Conservation (phyloP, 1,284 basidiomycete species). For the Bondarzewia mesenterica region DNA sequence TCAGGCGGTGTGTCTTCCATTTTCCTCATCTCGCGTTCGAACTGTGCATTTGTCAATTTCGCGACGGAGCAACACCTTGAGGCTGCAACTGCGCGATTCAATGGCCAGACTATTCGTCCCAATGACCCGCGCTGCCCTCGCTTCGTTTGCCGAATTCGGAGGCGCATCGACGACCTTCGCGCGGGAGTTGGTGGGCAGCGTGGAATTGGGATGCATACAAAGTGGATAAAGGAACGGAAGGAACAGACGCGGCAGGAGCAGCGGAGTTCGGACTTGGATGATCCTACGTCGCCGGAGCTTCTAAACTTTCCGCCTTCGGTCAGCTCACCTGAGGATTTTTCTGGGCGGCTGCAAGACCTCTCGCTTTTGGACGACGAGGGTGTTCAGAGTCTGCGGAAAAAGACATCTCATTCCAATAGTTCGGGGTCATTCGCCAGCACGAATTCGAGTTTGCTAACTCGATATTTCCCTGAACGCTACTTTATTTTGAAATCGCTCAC, state of each 20-base stretch:
- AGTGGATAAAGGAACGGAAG: conserved; percentile 66
- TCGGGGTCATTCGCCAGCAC: conserved; percentile 64
- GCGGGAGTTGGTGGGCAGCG: conserved; percentile 91
- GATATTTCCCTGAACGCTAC: conserved; percentile 79
- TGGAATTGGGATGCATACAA: conserved; percentile 77
- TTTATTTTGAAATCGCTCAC: conserved; percentile 91
- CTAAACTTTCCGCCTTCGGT: too few species aligned
- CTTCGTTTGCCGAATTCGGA: conserved; percentile 81
- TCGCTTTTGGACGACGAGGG: conserved; percentile 33
- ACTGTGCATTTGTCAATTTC: conserved; percentile 92
- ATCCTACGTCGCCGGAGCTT: too few species aligned
- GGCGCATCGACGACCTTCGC: conserved; percentile 79
- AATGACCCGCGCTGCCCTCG: conserved; percentile 67
- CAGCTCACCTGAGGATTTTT: conserved; percentile 23
- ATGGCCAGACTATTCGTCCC: conserved; percentile 58
- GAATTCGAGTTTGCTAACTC: conserved; percentile 63
- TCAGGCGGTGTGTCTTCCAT: conserved; percentile 72
- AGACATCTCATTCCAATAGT: conserved; percentile 44
- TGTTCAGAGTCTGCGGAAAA: conserved; percentile 8
- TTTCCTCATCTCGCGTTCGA: conserved; percentile 88
- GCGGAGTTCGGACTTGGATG: too few species aligned
- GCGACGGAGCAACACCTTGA: conserved; percentile 56
- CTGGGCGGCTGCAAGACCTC: conserved; percentile 17
- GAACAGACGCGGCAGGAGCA: conserved; percentile 21
- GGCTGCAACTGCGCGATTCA: conserved; percentile 66